phyloP scores from a whole-genome alignment of 306 rosid genomes.

The Sicyos edulis region DNA sequence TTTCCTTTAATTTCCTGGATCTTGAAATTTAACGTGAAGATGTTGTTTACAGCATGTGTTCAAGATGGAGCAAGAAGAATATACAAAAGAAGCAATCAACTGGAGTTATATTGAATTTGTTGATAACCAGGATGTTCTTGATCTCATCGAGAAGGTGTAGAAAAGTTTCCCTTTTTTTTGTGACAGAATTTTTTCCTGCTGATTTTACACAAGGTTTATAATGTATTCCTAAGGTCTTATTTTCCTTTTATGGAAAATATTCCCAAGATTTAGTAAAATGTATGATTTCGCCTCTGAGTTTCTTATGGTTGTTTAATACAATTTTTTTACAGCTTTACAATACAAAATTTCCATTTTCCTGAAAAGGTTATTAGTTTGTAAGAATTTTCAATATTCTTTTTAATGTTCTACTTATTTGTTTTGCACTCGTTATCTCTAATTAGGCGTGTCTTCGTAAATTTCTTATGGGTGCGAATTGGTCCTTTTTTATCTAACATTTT shows the following conservation, averaged over 20 bases:
- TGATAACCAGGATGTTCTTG: constrained; percentile 93
- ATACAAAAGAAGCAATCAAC: constrained; percentile 83
- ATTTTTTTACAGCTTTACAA: background rate
- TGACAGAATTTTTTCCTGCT: background rate
- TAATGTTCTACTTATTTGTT: background rate
- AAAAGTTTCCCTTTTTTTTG: background rate
- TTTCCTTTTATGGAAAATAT: background rate
- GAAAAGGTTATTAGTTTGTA: background rate
- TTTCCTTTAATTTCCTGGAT: constrained; percentile 21
- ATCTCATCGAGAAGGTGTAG: constrained; percentile 86
- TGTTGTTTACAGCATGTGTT: constrained; percentile 70
- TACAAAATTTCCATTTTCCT: constrained; percentile 11
- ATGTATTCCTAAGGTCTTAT: background rate
- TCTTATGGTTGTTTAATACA: background rate
- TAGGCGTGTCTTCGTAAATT: background rate
- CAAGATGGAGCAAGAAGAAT: constrained; percentile 99
- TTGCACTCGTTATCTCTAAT: constrained; percentile 1
- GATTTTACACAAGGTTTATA: background rate
- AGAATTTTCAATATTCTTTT: background rate
- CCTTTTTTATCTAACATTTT: background rate
- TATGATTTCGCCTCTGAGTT: background rate
- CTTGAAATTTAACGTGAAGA: constrained; percentile 10
- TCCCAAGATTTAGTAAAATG: background rate
- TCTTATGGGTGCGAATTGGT: background rate
- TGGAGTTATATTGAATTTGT: constrained; percentile 96